Conservation (phyloP, 2,329 filamentous ascomycete species). For the Neonectria sp. region DNA sequence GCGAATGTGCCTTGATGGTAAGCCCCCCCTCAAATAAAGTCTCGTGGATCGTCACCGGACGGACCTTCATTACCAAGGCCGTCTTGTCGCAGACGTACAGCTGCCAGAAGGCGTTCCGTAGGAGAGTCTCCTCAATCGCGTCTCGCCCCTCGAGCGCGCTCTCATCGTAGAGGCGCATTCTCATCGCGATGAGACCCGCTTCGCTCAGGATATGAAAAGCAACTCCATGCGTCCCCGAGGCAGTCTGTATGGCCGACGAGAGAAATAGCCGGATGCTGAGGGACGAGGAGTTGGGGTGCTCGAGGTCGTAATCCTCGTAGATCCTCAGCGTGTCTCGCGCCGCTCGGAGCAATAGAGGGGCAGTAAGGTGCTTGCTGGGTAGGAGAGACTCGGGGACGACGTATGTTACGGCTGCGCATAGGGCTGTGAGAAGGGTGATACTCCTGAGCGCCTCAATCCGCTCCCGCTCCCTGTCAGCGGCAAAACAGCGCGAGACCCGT, state of each 20-base stretch:
- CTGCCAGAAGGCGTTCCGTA: conserved; percentile 20
- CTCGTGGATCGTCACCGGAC: conserved; percentile 17
- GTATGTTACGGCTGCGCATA: not conserved
- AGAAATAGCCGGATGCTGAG: conserved; percentile 18
- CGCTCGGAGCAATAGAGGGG: conserved; percentile 14
- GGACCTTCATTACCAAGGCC: conserved; percentile 4
- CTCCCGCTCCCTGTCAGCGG: too few species aligned
- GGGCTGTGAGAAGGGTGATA: not conserved
- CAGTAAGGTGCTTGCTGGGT: not conserved
- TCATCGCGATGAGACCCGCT: conserved; percentile 17
- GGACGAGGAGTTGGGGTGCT: conserved; percentile 22
- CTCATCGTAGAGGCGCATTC: conserved; percentile 14
- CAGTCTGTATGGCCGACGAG: conserved; percentile 17
- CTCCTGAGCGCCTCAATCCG: too few species aligned
- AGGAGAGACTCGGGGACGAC: conserved; percentile 10
- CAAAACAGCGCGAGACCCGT: too few species aligned
- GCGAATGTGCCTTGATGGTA: not conserved
- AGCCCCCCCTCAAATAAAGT: conserved; percentile 1
- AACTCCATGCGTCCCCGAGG: conserved; percentile 12
- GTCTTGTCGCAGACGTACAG: conserved; percentile 23
- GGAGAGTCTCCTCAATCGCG: conserved; percentile 9
- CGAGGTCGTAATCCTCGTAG: conserved; percentile 27
- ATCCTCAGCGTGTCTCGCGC: conserved; percentile 12
- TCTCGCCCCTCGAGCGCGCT: not conserved
- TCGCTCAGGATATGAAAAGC: conserved; percentile 25